These are phyloP conservation scores for Lipomyces anomalus DNA, from an alignment of 805 yeast genomes.

Conservation along the genomic window DNA sequence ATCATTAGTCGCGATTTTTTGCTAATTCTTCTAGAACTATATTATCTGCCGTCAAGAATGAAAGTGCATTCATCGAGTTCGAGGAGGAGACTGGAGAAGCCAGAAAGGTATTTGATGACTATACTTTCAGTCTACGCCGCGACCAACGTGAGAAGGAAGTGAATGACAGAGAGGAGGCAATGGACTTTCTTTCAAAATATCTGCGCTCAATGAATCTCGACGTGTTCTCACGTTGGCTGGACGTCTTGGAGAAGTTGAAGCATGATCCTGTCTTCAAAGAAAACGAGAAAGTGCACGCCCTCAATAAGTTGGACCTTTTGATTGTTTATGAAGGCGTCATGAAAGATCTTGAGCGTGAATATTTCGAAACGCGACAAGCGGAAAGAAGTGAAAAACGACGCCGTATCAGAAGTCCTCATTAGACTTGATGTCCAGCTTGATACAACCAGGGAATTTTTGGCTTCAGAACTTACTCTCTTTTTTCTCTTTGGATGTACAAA, in stretches of 20 bases:
- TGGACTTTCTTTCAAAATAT: conserved; percentile 8
- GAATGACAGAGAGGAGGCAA: conserved; percentile 29
- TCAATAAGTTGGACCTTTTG: conserved; percentile 58
- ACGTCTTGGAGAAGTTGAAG: conserved; percentile 9
- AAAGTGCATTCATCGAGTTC: conserved; percentile 11
- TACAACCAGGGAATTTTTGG: no score
- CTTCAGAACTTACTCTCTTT: no score
- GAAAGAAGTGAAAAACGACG: background rate
- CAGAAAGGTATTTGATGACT: conserved; percentile 7
- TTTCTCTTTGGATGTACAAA: no score
- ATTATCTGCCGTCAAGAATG: conserved; percentile 4
- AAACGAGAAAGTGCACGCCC: conserved; percentile 10
- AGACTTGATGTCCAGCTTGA: no score
- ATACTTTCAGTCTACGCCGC: conserved; percentile 6
- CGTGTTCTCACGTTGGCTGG: conserved; percentile 14
- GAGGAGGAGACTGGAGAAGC: conserved; percentile 12
- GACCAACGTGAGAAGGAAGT: conserved; percentile 9
- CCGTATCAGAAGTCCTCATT: conserved; percentile 10
- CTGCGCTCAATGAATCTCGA: conserved; percentile 4
- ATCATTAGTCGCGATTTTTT: background rate
- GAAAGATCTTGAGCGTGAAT: conserved; percentile 30
- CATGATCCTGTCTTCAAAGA: conserved; percentile 28
- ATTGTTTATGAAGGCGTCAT: conserved; percentile 43
- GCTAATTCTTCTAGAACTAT: conserved; percentile 8
- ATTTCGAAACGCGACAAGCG: conserved; percentile 16